Percentiles rank a stretch among this genome's conserved stretches.
phyloP scores from a whole-genome alignment of 2,329 filamentous ascomycete genomes.

The Microdochium nivale region DNA sequence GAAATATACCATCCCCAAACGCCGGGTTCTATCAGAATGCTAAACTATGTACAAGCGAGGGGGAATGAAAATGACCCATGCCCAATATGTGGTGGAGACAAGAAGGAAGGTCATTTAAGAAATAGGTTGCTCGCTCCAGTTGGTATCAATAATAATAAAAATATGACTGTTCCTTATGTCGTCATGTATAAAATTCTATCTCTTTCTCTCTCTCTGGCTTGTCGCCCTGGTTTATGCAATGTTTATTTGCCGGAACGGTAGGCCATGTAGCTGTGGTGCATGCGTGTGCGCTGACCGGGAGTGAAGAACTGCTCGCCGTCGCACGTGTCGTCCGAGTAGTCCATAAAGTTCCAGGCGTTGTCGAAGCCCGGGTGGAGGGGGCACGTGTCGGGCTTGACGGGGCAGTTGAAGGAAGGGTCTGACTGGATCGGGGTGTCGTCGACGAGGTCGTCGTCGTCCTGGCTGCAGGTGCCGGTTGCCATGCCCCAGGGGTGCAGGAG shows the following conservation, averaged over 20 bases:
- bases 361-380: conserved; percentile 1
- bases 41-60: too few species aligned
- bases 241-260: not conserved
- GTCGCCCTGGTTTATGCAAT: too few species aligned
- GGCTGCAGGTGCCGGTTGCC: conserved; percentile 21
- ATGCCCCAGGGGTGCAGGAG: conserved; percentile 21
- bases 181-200: too few species aligned
- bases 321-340: conserved; percentile 3
- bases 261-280: not conserved
- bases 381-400: conserved; percentile 2
- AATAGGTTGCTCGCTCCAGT: too few species aligned
- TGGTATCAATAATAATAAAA: not conserved
- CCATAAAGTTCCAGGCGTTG: conserved; percentile 7
- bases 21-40: too few species aligned
- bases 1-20: too few species aligned
- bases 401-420: conserved; percentile 2
- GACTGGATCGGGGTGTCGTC: conserved; percentile 26
- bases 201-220: too few species aligned
- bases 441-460: conserved; percentile 19
- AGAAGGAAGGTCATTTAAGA: too few species aligned
- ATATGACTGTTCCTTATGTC: too few species aligned
- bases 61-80: too few species aligned
- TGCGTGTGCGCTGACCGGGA: conserved; percentile 1
- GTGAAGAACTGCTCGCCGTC: conserved; percentile 1
- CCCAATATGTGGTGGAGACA: too few species aligned